Percentiles rank a stretch among this genome's conserved stretches.
Evolutionary conservation across 495 filamentous ascomycete genomes (phyloP).

Genomic region (Penicillium herquei): DNA sequence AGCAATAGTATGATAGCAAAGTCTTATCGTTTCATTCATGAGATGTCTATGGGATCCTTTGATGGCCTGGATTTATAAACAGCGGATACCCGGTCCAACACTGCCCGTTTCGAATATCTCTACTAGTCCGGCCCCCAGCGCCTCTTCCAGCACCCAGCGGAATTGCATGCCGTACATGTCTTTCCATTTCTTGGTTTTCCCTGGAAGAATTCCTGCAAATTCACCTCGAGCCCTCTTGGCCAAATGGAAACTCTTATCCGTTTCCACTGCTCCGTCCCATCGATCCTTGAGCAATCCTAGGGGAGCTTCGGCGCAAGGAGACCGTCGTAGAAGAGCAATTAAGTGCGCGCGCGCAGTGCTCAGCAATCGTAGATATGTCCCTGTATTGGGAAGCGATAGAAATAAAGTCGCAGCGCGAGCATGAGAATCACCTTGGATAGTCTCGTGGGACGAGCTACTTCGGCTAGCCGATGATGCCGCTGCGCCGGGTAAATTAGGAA

Average conservation of each 20-base stretch:
- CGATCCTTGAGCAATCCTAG: slow-evolving; percentile 65
- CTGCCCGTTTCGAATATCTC: slow-evolving; percentile 85
- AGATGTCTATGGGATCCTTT: neutral
- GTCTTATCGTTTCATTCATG: neutral
- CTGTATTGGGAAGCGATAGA: slow-evolving; percentile 71
- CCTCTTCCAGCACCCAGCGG: slow-evolving; percentile 76
- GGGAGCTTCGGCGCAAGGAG: slow-evolving; percentile 62
- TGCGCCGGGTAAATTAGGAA: slow-evolving; percentile 48
- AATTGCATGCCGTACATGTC: slow-evolving; percentile 74
- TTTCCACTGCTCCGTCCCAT: slow-evolving; percentile 76
- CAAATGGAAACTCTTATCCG: slow-evolving; percentile 51
- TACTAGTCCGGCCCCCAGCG: slow-evolving; percentile 73
- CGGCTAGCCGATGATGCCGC: slow-evolving; percentile 58
- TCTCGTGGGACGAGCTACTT: slow-evolving; percentile 7
- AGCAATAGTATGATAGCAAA: neutral
- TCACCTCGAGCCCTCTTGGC: slow-evolving; percentile 68
- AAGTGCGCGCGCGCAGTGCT: slow-evolving; percentile 65
- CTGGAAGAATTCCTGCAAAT: slow-evolving; percentile 67
- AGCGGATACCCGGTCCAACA: slow-evolving; percentile 70
- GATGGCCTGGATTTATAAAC: slow-evolving; percentile 30
- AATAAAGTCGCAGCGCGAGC: slow-evolving; percentile 46
- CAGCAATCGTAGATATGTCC: slow-evolving; percentile 71
- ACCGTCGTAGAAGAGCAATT: slow-evolving; percentile 61
- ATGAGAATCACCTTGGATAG: slow-evolving; percentile 25
- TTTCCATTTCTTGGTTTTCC: slow-evolving; percentile 77